Evolutionary conservation across 768 basidiomycete species (phyloP).

Genomic region (Rhodotorula kratochvilovae): DNA sequence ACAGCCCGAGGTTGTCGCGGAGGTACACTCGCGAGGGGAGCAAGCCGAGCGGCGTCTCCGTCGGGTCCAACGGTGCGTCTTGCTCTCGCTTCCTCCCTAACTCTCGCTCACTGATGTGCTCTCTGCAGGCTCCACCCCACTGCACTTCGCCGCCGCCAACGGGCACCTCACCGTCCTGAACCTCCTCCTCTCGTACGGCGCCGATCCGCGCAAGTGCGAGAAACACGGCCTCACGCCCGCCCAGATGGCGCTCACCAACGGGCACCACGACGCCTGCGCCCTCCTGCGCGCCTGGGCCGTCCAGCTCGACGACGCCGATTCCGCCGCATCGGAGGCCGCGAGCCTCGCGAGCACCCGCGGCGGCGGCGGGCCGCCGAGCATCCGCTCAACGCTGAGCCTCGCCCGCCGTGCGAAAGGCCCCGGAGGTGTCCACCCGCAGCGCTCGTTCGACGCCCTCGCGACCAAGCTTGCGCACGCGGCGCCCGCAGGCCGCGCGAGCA

Average conservation of each 20-base stretch:
- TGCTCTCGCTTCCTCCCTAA: not conserved
- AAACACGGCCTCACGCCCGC: constrained; percentile 89
- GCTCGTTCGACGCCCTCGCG: constrained; percentile 67
- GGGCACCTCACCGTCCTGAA: constrained; percentile 74
- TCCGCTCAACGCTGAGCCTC: constrained; percentile 7
- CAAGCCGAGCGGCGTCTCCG: constrained; percentile 40
- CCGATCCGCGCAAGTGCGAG: constrained; percentile 72
- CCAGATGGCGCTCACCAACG: constrained; percentile 71
- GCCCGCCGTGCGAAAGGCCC: not conserved
- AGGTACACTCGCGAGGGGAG: constrained; percentile 50
- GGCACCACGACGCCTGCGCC: constrained; percentile 71
- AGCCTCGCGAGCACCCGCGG: constrained; percentile 2
- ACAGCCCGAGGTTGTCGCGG: constrained; percentile 70
- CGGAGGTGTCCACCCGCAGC: constrained; percentile 58
- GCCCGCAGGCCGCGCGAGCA: constrained; percentile 47
- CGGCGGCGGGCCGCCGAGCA: constrained; percentile 45
- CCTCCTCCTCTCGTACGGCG: constrained; percentile 78
- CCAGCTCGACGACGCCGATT: constrained; percentile 40
- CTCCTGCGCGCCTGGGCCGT: constrained; percentile 55
- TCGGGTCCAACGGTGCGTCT: constrained; percentile 55
- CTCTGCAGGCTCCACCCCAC: constrained; percentile 58
- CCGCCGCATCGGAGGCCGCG: not conserved
- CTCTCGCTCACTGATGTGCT: not conserved
- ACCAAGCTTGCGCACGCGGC: constrained; percentile 51
- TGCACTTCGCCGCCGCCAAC: constrained; percentile 95